A percentile compares a stretch with the other conserved stretches of the same genome.
Evolutionary conservation across 2,329 filamentous ascomycete species (phyloP).

Genomic region (Trematosphaeria pertusa): DNA sequence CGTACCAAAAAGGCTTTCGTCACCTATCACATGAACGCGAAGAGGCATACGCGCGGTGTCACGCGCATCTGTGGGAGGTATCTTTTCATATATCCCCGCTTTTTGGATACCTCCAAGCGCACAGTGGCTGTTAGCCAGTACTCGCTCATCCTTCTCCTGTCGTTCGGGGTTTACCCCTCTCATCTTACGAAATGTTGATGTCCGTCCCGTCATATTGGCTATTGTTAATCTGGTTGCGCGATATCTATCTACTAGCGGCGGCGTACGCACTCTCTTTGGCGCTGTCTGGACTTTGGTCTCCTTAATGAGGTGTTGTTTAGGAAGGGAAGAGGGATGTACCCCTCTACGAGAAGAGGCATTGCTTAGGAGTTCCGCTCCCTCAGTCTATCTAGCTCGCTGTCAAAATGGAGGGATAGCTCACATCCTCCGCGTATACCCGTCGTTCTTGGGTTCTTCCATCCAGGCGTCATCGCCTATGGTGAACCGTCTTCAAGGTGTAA

Average conservation of each 20-base stretch:
- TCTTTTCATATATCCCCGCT: constrained; percentile 6
- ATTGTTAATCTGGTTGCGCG: not conserved
- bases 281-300: constrained; percentile 14
- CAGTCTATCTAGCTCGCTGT: too few relatives aligned
- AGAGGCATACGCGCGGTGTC: constrained; percentile 1
- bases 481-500: too few relatives aligned
- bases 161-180: not conserved
- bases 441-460: too few relatives aligned
- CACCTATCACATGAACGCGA: constrained; percentile 9
- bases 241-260: constrained; percentile 1
- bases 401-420: too few relatives aligned
- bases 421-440: too few relatives aligned
- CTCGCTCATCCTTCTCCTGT: not conserved
- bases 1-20: constrained; percentile 8
- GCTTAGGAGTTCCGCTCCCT: too few relatives aligned
- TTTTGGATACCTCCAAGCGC: not conserved
- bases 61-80: constrained; percentile 8
- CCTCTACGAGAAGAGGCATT: too few relatives aligned
- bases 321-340: too few relatives aligned
- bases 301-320: too few relatives aligned
- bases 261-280: constrained; percentile 19
- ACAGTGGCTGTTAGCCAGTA: not conserved
- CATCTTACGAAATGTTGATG: constrained; percentile 5
- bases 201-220: not conserved
- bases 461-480: too few relatives aligned